Conservation (phyloP, 495 filamentous ascomycete species). For the Melanomma pulvis-pyrius region DNA sequence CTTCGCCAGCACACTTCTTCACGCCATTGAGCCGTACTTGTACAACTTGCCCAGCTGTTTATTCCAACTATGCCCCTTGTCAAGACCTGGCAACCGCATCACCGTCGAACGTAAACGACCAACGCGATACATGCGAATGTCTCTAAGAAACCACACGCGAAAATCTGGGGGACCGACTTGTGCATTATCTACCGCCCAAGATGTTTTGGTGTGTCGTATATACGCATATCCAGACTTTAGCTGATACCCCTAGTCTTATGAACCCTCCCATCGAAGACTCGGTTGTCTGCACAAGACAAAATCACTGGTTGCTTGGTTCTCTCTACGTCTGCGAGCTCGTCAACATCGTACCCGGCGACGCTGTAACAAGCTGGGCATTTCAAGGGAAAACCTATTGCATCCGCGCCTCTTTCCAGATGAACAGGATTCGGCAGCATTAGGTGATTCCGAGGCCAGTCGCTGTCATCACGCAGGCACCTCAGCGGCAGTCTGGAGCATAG, state of each 20-base stretch:
- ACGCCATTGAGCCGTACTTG: too few relatives aligned
- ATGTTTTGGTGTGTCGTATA: too few relatives aligned
- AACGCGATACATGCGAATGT: too few relatives aligned
- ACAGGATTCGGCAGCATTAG: background rate
- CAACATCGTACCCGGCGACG: background rate
- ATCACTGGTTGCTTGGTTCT: background rate
- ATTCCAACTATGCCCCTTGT: too few relatives aligned
- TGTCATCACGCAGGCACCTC: constrained; percentile 1
- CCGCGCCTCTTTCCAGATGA: background rate
- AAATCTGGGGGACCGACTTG: too few relatives aligned
- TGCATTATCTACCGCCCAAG: too few relatives aligned
- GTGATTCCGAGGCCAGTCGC: background rate
- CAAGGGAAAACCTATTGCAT: background rate
- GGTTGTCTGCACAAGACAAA: background rate
- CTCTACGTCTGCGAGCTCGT: background rate
- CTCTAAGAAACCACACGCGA: too few relatives aligned
- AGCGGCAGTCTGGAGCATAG: background rate
- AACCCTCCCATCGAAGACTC: background rate
- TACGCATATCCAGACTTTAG: too few relatives aligned
- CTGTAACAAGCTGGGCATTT: background rate
- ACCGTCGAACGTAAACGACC: too few relatives aligned
- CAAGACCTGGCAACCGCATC: too few relatives aligned
- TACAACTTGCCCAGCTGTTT: too few relatives aligned
- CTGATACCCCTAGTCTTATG: background rate
- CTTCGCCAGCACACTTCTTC: too few relatives aligned